Percentiles rank a stretch among this genome's conserved stretches.
These are phyloP conservation scores for Lojkania enalia DNA, from an alignment of 2,329 filamentous ascomycete genomes.

Conservation along the genomic window DNA sequence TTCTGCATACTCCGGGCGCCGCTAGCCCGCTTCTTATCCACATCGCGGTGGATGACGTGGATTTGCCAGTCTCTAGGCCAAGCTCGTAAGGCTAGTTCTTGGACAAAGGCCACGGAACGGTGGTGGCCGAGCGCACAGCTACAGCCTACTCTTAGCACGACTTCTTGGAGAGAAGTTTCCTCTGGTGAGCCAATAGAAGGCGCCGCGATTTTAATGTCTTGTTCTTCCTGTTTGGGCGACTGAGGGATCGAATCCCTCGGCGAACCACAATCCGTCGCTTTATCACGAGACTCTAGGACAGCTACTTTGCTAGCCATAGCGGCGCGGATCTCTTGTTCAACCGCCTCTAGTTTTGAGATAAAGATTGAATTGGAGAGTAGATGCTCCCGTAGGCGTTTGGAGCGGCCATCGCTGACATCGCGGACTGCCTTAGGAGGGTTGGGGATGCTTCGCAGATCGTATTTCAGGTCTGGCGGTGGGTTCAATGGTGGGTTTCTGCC, in stretches of 20 bases:
- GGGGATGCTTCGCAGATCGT: constrained; percentile 20
- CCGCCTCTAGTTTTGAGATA: constrained; percentile 8
- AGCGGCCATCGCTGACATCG: constrained; percentile 17
- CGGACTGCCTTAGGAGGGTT: constrained; percentile 20
- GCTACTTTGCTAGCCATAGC: constrained; percentile 11
- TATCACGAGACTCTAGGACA: background rate
- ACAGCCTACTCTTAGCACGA: constrained; percentile 20
- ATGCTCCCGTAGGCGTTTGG: constrained; percentile 21
- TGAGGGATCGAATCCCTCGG: no score
- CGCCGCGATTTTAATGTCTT: background rate
- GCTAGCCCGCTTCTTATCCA: constrained; percentile 17
- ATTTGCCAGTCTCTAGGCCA: constrained; percentile 22
- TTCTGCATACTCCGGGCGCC: constrained; percentile 12
- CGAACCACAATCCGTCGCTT: no score
- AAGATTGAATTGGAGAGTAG: constrained; percentile 18
- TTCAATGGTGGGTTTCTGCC: constrained; percentile 18
- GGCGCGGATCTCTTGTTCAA: constrained; percentile 13
- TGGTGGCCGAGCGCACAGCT: constrained; percentile 31
- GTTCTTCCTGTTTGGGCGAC: no score
- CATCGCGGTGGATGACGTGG: constrained; percentile 22
- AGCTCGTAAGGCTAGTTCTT: constrained; percentile 18
- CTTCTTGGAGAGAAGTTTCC: background rate
- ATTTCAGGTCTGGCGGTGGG: constrained; percentile 21
- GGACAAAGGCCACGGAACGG: constrained; percentile 29
- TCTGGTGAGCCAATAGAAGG: background rate